Percentiles rank a stretch among this genome's conserved stretches.
These are phyloP conservation scores for Chaetomium sp. DNA, from an alignment of 2,329 filamentous ascomycete species.

Conservation along the genomic window DNA sequence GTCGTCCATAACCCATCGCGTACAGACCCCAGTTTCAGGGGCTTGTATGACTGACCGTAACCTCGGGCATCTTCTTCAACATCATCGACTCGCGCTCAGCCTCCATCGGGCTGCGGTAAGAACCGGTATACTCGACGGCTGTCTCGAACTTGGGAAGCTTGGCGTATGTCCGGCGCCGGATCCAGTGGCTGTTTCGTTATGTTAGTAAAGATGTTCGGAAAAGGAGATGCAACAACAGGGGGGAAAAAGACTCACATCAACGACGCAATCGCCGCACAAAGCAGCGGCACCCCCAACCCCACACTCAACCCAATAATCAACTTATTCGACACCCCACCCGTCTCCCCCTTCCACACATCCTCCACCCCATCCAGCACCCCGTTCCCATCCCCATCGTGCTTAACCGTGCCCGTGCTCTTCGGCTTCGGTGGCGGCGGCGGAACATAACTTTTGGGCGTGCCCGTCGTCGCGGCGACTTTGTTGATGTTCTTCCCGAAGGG, in stretches of 20 bases:
- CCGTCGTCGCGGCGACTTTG: constrained; percentile 33
- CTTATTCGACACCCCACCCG: constrained; percentile 35
- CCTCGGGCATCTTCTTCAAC: constrained; percentile 2
- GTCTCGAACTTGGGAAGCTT: constrained; percentile 4
- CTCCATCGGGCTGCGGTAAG: constrained; percentile 8
- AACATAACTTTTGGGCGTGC: constrained; percentile 39
- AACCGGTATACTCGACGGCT: constrained; percentile 4
- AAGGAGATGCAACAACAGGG: not conserved
- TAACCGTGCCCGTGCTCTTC: not conserved
- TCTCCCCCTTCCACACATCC: constrained; percentile 22
- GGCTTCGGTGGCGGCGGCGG: constrained; percentile 29
- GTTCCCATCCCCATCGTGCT: not conserved
- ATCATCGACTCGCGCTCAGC: not conserved
- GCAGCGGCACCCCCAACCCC: constrained; percentile 37
- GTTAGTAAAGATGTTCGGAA: too few species aligned
- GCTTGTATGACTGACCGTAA: not conserved
- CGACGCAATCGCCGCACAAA: constrained; percentile 28
- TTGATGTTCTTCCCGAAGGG: constrained; percentile 38
- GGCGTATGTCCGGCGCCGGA: not conserved
- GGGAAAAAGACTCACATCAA: constrained; percentile 28
- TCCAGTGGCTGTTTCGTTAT: constrained; percentile 3
- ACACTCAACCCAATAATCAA: constrained; percentile 44
- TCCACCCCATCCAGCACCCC: not conserved
- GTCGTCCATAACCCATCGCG: too few species aligned
- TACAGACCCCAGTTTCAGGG: too few species aligned